A percentile compares a stretch with the other conserved stretches of the same genome.
Conservation (phyloP, 1,284 basidiomycete genomes). For the Inonotus hispidus region DNA sequence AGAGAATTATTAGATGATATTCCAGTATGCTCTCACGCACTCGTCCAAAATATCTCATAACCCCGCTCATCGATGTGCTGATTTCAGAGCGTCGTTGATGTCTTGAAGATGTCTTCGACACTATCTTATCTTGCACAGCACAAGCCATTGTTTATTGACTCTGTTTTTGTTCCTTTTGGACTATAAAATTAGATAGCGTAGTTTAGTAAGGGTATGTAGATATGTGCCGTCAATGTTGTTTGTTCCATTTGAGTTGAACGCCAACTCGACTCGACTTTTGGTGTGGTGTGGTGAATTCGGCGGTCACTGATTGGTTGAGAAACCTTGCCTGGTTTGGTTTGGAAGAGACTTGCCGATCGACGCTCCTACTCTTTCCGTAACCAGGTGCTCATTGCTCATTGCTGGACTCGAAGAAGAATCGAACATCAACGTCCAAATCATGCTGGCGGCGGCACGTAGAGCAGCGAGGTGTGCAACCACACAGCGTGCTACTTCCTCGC, state of each 20-base stretch:
- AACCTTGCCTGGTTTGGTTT: neutral
- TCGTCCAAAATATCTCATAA: neutral
- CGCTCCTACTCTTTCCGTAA: neutral
- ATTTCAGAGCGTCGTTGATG: neutral
- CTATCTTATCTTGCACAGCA: no score
- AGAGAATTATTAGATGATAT: neutral
- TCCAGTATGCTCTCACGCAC: neutral
- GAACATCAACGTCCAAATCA: neutral
- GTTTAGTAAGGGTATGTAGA: conserved; percentile 5
- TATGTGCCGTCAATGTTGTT: neutral
- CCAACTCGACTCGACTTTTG: conserved; percentile 9
- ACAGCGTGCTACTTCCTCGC: conserved; percentile 19
- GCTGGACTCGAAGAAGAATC: no score
- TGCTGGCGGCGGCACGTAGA: conserved; percentile 30
- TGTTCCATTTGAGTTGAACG: neutral
- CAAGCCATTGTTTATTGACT: neutral
- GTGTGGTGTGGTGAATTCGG: no score
- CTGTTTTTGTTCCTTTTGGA: neutral
- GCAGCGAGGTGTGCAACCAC: conserved; percentile 26
- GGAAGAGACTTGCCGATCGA: neutral
- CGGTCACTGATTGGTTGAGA: neutral
- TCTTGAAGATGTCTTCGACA: neutral
- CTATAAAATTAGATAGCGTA: neutral
- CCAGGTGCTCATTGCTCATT: neutral
- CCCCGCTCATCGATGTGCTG: neutral